Evolutionary conservation across 2,329 filamentous ascomycete species (phyloP).

Genomic region (Lachnellula subtilissima): DNA sequence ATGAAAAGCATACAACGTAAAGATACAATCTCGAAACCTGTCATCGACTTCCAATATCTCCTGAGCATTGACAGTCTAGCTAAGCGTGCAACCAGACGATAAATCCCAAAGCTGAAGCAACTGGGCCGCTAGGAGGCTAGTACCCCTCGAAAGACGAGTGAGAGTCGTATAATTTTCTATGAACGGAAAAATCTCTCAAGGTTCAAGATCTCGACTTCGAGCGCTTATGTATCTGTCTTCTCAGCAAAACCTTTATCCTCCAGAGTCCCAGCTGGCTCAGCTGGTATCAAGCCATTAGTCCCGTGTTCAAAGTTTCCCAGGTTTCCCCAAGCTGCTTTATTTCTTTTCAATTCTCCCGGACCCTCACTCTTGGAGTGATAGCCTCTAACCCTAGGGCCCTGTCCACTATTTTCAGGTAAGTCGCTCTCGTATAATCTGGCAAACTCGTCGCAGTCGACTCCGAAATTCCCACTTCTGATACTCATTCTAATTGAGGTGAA

Average conservation of each 20-base stretch:
- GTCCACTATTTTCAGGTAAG: slow-evolving; percentile 69
- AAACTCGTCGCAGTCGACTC: slow-evolving; percentile 43
- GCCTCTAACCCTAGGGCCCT: slow-evolving; percentile 73
- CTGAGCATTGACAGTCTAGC: no score
- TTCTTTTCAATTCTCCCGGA: slow-evolving; percentile 59
- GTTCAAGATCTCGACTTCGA: no score
- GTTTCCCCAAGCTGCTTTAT: slow-evolving; percentile 61
- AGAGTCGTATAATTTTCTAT: no score
- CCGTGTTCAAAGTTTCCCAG: slow-evolving; percentile 35
- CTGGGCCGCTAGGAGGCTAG: no score
- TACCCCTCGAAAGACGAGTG: no score
- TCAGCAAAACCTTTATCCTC: slow-evolving; percentile 53
- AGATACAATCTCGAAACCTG: no score
- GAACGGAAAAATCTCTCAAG: no score
- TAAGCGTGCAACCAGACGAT: no score
- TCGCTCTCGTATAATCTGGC: slow-evolving; percentile 57
- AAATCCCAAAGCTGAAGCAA: no score
- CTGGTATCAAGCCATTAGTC: slow-evolving; percentile 41
- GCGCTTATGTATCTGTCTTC: slow-evolving; percentile 17
- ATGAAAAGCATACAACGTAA: no score
- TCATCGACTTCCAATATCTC: no score
- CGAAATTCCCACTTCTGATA: slow-evolving; percentile 58
- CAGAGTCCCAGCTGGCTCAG: slow-evolving; percentile 47
- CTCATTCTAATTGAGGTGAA: slow-evolving; percentile 65
- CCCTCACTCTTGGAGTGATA: slow-evolving; percentile 73